Evolutionary conservation across 1,284 basidiomycete species (phyloP).

Genomic region (Ustilago esculenta): DNA sequence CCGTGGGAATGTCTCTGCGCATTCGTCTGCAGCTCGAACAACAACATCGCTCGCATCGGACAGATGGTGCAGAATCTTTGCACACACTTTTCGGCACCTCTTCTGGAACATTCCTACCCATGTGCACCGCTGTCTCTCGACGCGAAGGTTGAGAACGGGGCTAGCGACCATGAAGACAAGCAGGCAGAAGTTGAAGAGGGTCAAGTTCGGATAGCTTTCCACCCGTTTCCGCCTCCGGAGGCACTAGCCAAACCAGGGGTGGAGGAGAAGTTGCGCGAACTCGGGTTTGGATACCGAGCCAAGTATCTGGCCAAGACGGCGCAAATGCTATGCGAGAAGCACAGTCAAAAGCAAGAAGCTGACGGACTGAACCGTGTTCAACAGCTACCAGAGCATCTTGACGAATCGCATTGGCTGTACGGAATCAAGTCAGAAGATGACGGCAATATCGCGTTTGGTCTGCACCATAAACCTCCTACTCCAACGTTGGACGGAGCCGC

Average conservation of each 20-base stretch:
- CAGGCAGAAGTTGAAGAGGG: conserved; percentile 19
- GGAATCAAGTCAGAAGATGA: conserved; percentile 30
- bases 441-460: not conserved
- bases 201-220: conserved; percentile 70
- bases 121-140: conserved; percentile 23
- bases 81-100: conserved; percentile 71
- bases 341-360: conserved; percentile 1
- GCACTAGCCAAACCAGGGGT: conserved; percentile 74
- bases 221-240: conserved; percentile 85
- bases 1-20: conserved; percentile 76
- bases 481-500: not conserved
- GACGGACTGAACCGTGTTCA: not conserved
- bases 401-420: conserved; percentile 26
- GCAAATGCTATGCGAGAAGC: conserved; percentile 74
- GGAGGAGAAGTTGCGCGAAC: conserved; percentile 72
- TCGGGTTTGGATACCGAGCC: conserved; percentile 97
- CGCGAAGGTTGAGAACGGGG: conserved; percentile 40
- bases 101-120: conserved; percentile 68
- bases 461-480: not conserved
- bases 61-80: conserved; percentile 66
- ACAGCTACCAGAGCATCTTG: conserved; percentile 9
- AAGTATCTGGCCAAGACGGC: conserved; percentile 87
- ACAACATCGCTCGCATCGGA: conserved; percentile 75
- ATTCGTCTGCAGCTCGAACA: conserved; percentile 98
- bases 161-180: not conserved